Evolutionary conservation across 345 rosid species (phyloP).

Genomic region (Adansonia digitata): DNA sequence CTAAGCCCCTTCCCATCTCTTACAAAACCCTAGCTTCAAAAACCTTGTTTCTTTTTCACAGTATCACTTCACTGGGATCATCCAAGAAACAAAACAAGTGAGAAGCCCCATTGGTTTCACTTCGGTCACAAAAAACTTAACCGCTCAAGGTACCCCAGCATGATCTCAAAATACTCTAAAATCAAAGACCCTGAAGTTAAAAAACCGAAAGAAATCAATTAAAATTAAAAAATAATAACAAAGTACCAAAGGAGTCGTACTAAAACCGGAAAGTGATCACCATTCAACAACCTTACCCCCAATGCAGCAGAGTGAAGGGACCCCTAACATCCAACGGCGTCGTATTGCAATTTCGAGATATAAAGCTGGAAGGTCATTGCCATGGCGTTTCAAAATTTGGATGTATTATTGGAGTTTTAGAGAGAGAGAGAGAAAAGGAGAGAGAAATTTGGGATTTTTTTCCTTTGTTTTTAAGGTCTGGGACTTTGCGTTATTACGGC

Average conservation of each 20-base stretch:
- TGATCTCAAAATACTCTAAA: neutral
- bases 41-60: too few species aligned
- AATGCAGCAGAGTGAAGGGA: neutral
- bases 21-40: conserved; percentile 17
- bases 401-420: neutral
- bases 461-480: neutral
- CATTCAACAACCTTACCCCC: neutral
- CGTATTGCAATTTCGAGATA: neutral
- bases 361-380: neutral
- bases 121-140: neutral
- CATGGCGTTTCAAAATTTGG: neutral
- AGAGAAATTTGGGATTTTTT: neutral
- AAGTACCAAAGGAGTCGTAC: neutral
- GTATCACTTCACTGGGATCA: neutral
- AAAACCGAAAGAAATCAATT: neutral
- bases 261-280: neutral
- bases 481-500: neutral
- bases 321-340: neutral
- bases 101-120: neutral
- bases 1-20: conserved; percentile 38
- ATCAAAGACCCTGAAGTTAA: neutral
- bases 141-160: neutral
- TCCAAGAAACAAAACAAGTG: neutral
- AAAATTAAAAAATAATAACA: neutral
- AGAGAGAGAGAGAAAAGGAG: too few species aligned